phyloP scores from a whole-genome alignment of 257 asterid species.

The Przewalskia tangutica region DNA sequence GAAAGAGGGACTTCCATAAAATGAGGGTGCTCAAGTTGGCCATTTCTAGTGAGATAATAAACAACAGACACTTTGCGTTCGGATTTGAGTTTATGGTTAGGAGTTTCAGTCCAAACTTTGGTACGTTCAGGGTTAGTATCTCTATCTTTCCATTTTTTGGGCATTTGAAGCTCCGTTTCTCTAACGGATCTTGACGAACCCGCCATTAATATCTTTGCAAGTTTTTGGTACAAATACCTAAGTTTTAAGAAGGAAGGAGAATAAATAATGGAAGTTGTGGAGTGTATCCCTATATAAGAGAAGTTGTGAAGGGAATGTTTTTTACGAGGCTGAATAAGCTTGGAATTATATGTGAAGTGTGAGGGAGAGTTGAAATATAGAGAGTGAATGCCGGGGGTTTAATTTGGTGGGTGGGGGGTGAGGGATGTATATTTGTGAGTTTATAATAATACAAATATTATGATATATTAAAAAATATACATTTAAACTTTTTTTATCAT shows the following conservation, averaged over 20 bases:
- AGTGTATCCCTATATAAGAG: background rate
- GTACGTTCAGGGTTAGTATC: constrained; percentile 53
- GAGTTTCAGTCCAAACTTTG: constrained; percentile 50
- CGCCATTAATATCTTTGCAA: background rate
- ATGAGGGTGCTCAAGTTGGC: constrained; percentile 91
- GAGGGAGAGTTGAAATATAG: background rate
- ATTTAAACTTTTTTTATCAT: too few species aligned
- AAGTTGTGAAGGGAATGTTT: background rate
- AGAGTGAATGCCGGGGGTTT: background rate
- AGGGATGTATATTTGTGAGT: too few species aligned
- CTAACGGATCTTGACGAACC: background rate
- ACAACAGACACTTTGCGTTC: constrained; percentile 50
- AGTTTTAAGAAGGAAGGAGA: background rate
- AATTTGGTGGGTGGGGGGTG: too few species aligned
- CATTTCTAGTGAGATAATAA: constrained; percentile 62
- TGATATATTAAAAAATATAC: too few species aligned
- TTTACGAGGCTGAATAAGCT: background rate
- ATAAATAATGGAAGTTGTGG: background rate
- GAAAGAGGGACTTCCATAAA: constrained; percentile 86
- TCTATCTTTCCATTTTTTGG: background rate
- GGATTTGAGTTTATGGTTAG: constrained; percentile 9
- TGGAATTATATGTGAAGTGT: background rate
- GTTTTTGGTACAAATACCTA: background rate
- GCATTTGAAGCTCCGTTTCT: background rate
- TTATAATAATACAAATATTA: too few species aligned